Conservation (phyloP, 2,329 filamentous ascomycete species). For the Curvularia spicifera region DNA sequence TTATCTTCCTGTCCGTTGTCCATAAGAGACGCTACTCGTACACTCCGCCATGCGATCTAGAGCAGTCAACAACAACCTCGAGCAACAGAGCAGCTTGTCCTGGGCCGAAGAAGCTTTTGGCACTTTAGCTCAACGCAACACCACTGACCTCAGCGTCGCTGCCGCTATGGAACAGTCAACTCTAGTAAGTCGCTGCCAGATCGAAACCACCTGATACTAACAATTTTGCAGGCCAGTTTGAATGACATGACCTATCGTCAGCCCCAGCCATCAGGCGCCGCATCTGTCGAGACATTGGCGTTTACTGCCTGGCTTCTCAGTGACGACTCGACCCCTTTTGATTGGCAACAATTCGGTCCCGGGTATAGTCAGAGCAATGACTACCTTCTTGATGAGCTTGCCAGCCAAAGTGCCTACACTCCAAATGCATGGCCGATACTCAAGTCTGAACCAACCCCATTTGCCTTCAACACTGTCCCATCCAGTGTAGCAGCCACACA, state of each 20-base stretch:
- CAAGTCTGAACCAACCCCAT: not conserved
- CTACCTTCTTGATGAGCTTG: conserved; percentile 14
- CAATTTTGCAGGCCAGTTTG: conserved; percentile 15
- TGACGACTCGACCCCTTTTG: too few species aligned
- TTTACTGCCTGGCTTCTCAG: too few species aligned
- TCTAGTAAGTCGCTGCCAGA: conserved; percentile 19
- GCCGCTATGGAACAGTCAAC: conserved; percentile 25
- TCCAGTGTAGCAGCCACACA: conserved; percentile 1
- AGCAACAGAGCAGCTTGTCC: not conserved
- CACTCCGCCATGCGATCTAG: conserved; percentile 11
- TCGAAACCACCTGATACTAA: conserved; percentile 4
- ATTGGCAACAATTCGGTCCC: conserved; percentile 3
- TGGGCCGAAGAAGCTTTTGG: conserved; percentile 8
- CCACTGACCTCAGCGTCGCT: conserved; percentile 2
- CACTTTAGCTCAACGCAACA: not conserved
- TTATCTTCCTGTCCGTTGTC: conserved; percentile 7
- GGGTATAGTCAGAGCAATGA: conserved; percentile 15
- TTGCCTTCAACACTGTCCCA: not conserved
- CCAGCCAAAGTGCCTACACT: conserved; percentile 10
- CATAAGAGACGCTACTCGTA: conserved; percentile 13
- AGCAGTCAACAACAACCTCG: not conserved
- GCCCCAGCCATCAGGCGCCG: conserved; percentile 5
- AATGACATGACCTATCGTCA: conserved; percentile 2
- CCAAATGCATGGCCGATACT: conserved; percentile 8
- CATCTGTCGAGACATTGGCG: too few species aligned